Base-by-base conservation (phyloP, 805 yeast genomes). In the Kluyveromyces aestuarii region DNA sequence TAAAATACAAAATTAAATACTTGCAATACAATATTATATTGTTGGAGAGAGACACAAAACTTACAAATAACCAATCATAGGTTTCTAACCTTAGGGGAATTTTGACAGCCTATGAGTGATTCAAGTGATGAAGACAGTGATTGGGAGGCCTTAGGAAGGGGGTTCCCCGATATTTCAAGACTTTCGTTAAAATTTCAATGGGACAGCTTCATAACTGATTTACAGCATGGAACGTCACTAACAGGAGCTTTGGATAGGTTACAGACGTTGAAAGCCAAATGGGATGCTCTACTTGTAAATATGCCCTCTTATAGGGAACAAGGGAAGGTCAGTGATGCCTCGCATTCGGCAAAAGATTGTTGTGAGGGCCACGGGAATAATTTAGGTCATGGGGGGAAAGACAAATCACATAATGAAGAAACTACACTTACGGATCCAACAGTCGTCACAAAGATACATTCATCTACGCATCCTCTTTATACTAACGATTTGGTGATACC, bases 351-450 rank as follows among this genome's bases (percentile, higher is more conserved):
- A 25, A 18, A n/a, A 13, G 82, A 76, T 27, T 82, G 25, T 78
- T 37, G 66, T 59, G 25, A 63, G 58, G 33, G 52, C 48, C 58
- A 57, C 47, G 25, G 44, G 50, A 30, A 46, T 56, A 42, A 56
- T 60, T 6, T 50, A 57, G 33, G 50, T 53, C 37, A 46, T 40
- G n/a, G n/a, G 27, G 27, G 27, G 18, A 40, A 40, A 11, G 30
- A 25, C 11, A 40, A 16, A 30, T 55, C 59, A 16, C 63, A 61
- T 6, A 58, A 59, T 5, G 70, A 77, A 5, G 84, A 77, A 52
- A 84, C 85, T 0, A 72, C 66, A n/a, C 82, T 80, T 0, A 77
- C 79, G 14, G 71, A 67, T 11, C 68, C 69, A 6, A 77, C 80
- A 8, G 71, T 67, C 1, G 73, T 74, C 51, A 74, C 75, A 7